Percentiles rank a stretch among this genome's conserved stretches.
phyloP scores from a whole-genome alignment of 768 basidiomycete genomes.

The Leccinum boreale region DNA sequence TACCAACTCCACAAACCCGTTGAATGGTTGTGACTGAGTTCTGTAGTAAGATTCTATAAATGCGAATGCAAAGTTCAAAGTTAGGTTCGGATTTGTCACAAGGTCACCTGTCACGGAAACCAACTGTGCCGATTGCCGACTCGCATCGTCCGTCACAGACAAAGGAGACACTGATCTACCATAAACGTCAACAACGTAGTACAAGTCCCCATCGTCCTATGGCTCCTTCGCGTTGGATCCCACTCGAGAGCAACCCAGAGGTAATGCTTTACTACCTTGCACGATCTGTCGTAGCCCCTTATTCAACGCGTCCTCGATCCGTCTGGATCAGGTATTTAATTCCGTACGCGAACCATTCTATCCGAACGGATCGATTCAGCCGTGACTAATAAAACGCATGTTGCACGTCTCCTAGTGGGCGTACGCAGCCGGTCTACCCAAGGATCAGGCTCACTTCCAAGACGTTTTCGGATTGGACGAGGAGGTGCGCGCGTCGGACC shows the following conservation, averaged over 20 bases:
- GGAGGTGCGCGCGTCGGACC: slow-evolving; percentile 40
- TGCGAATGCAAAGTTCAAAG: background rate
- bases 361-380: background rate
- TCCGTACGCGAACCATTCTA: slow-evolving; percentile 15
- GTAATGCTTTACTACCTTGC: slow-evolving; percentile 25
- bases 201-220: slow-evolving; percentile 10
- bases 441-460: slow-evolving; percentile 48
- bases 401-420: slow-evolving; percentile 53
- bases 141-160: background rate
- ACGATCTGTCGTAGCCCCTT: background rate
- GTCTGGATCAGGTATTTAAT: slow-evolving; percentile 28
- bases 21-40: background rate
- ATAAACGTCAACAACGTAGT: background rate
- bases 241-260: slow-evolving; percentile 74
- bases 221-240: slow-evolving; percentile 57
- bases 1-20: too few relatives aligned
- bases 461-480: slow-evolving; percentile 75
- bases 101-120: background rate
- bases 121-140: background rate
- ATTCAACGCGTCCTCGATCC: background rate
- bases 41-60: background rate
- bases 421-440: slow-evolving; percentile 58
- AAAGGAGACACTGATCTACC: background rate
- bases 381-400: background rate
- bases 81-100: background rate